Evolutionary conservation across 2,329 filamentous ascomycete species (phyloP).

Genomic region (Pseudogymnoascus sp.): DNA sequence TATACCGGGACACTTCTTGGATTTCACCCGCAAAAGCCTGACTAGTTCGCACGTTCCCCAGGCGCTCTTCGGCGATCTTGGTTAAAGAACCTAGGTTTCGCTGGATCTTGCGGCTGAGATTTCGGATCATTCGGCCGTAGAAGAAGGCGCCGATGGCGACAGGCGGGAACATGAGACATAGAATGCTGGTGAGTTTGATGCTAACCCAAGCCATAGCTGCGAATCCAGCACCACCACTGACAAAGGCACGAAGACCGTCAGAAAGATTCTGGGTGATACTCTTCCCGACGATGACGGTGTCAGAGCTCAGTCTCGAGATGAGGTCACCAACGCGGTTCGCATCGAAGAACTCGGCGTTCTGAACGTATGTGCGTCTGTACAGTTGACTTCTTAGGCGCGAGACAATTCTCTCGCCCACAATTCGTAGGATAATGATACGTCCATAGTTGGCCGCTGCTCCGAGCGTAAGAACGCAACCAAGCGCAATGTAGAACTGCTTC

Average conservation of each 20-base stretch:
- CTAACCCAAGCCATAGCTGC: constrained; percentile 94
- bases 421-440: constrained; percentile 83
- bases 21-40: constrained; percentile 94
- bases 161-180: constrained; percentile 81
- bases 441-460: constrained; percentile 91
- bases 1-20: constrained; percentile 85
- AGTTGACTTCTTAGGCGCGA: constrained; percentile 80
- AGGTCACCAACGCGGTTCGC: constrained; percentile 94
- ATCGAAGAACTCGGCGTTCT: constrained; percentile 98
- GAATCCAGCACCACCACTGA: constrained; percentile 85
- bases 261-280: constrained; percentile 97
- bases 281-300: constrained; percentile 96
- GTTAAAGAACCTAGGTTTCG: constrained; percentile 87
- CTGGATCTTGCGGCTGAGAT: constrained; percentile 85
- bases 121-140: constrained; percentile 82
- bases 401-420: constrained; percentile 92
- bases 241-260: constrained; percentile 83
- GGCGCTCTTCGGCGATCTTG: constrained; percentile 95
- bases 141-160: constrained; percentile 86
- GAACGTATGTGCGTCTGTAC: constrained; percentile 86
- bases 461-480: constrained; percentile 68
- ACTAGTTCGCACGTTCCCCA: constrained; percentile 93
- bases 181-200: constrained; percentile 77
- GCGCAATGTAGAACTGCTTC: constrained; percentile 77
- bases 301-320: constrained; percentile 89